Percentiles rank a stretch among this genome's conserved stretches.
Conservation (phyloP, 805 yeast species). For the Wickerhamomyces queroliae region DNA sequence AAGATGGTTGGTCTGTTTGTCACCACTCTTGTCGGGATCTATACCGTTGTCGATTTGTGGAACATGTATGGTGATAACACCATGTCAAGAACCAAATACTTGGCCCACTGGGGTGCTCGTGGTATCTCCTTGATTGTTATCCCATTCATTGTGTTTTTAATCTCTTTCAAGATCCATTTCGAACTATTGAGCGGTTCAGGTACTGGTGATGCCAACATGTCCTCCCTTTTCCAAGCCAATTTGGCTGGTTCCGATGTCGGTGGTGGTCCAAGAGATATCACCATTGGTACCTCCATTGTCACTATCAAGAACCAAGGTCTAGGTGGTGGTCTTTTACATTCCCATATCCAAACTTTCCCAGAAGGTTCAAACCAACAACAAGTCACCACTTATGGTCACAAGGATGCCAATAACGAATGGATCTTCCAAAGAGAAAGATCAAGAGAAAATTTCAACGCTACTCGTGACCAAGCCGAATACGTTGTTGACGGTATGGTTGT, state of each 20-base stretch:
- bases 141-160: constrained; percentile 57
- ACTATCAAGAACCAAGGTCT: constrained; percentile 60
- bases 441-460: constrained; percentile 26
- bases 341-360: constrained; percentile 68
- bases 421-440: constrained; percentile 46
- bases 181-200: constrained; percentile 70
- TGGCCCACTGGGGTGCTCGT: constrained; percentile 64
- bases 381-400: constrained; percentile 71
- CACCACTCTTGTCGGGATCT: constrained; percentile 82
- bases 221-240: constrained; percentile 77
- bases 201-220: constrained; percentile 76
- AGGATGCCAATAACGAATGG: constrained; percentile 72
- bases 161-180: constrained; percentile 71
- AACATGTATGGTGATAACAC: constrained; percentile 64
- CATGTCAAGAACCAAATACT: constrained; percentile 43
- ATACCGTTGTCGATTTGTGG: constrained; percentile 88
- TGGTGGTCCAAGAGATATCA: constrained; percentile 61
- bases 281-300: constrained; percentile 45
- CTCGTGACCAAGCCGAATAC: constrained; percentile 21
- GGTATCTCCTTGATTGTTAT: constrained; percentile 54
- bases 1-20: constrained; percentile 97
- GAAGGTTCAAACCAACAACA: constrained; percentile 77
- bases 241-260: constrained; percentile 59
- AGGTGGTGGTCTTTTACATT: constrained; percentile 69
- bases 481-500: constrained; percentile 55